Evolutionary conservation across 768 basidiomycete genomes (phyloP).

Genomic region (Agaricus subrufescens): DNA sequence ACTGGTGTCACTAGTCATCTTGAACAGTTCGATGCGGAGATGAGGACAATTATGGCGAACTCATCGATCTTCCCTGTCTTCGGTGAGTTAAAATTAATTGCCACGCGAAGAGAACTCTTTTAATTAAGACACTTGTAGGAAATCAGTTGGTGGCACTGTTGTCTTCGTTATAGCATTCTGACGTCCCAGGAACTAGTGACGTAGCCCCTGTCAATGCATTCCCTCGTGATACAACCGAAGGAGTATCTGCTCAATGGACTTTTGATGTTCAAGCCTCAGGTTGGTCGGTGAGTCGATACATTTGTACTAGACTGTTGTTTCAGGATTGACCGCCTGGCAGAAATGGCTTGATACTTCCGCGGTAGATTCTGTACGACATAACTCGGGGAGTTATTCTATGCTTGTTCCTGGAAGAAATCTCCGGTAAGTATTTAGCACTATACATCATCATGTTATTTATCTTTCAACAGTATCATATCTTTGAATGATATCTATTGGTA

Average conservation of each 20-base stretch:
- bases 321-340: conserved; percentile 19
- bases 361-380: conserved; percentile 37
- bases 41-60: conserved; percentile 31
- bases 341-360: conserved; percentile 42
- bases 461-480: conserved; percentile 44
- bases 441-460: background rate
- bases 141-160: conserved; percentile 38
- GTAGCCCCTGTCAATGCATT: conserved; percentile 54
- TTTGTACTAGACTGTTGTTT: background rate
- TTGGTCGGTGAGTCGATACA: conserved; percentile 37
- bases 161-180: background rate
- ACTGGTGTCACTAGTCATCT: conserved; percentile 44
- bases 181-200: conserved; percentile 33
- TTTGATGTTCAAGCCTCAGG: conserved; percentile 47
- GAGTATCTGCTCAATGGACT: conserved; percentile 45
- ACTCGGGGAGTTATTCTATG: conserved; percentile 52
- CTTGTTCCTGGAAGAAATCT: conserved; percentile 45
- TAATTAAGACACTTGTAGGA: conserved; percentile 21
- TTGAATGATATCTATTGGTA: conserved; percentile 63
- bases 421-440: conserved; percentile 26
- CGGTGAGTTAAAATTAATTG: conserved; percentile 24
- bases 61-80: conserved; percentile 43
- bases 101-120: background rate
- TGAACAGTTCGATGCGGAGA: conserved; percentile 40
- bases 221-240: conserved; percentile 40